Conservation (phyloP, 768 basidiomycete species). For the Mycena belliarum region DNA sequence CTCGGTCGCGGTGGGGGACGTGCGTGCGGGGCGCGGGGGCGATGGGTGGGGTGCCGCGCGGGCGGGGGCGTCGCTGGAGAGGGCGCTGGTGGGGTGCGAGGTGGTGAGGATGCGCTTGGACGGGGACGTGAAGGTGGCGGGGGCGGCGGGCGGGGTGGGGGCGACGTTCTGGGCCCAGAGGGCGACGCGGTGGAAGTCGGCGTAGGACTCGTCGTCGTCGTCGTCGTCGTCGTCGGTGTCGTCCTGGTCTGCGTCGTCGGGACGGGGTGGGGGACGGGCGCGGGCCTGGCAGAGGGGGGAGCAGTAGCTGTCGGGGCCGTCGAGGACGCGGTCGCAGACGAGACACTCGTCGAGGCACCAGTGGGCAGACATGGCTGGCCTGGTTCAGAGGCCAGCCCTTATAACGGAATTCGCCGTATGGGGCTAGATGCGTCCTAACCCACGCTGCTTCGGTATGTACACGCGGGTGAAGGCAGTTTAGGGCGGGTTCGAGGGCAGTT, state of each 20-base stretch:
- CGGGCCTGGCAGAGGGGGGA: conserved; percentile 41
- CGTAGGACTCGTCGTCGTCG: neutral
- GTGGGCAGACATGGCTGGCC: conserved; percentile 7
- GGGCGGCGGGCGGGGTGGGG: neutral
- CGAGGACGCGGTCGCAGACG: conserved; percentile 57
- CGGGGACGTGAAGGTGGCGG: conserved; percentile 1
- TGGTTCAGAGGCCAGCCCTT: neutral
- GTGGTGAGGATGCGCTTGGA: conserved; percentile 45
- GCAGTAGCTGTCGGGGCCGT: conserved; percentile 51
- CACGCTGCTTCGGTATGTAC: too few species aligned
- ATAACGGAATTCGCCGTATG: neutral
- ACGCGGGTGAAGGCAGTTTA: too few species aligned
- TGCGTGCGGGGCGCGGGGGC: conserved; percentile 24
- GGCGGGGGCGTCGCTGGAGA: conserved; percentile 27
- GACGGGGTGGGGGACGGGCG: conserved; percentile 21
- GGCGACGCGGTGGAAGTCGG: conserved; percentile 11
- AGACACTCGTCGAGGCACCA: conserved; percentile 60
- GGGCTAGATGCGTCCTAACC: neutral
- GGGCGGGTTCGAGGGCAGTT: too few species aligned
- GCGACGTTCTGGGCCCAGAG: conserved; percentile 39
- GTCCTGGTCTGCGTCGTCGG: conserved; percentile 24
- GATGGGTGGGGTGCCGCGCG: conserved; percentile 17
- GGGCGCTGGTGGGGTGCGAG: conserved; percentile 37
- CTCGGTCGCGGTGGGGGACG: conserved; percentile 12
- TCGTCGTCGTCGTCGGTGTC: conserved; percentile 22